Evolutionary conservation across 2,329 filamentous ascomycete genomes (phyloP).

Genomic region (Colletotrichum sidae): DNA sequence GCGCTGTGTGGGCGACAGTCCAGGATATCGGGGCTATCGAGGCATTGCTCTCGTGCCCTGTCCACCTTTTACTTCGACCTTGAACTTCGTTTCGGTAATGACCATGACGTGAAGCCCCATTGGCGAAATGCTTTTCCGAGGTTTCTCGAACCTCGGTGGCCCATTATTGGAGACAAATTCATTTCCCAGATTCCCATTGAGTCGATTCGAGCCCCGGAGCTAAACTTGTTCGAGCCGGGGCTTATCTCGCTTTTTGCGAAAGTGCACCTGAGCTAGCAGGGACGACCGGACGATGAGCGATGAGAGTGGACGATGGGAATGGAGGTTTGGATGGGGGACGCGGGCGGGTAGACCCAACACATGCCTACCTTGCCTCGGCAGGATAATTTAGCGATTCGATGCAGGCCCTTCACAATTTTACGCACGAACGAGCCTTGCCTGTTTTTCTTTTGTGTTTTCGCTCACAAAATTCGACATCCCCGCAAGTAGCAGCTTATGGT

Average conservation of each 20-base stretch:
- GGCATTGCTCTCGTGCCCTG: background rate
- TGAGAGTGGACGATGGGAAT: background rate
- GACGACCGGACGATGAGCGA: background rate
- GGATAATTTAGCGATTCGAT: slow-evolving; percentile 18
- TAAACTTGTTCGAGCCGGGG: slow-evolving; percentile 5
- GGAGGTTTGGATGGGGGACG: background rate
- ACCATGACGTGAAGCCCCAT: slow-evolving; percentile 27
- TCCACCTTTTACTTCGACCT: slow-evolving; percentile 12
- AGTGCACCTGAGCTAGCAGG: too few relatives aligned
- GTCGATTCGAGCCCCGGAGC: background rate
- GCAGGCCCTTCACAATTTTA: slow-evolving; percentile 4
- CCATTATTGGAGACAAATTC: slow-evolving; percentile 16
- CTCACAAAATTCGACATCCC: too few relatives aligned
- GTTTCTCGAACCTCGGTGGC: slow-evolving; percentile 3
- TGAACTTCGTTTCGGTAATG: slow-evolving; percentile 18
- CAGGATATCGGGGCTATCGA: slow-evolving; percentile 1
- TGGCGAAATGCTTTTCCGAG: slow-evolving; percentile 19
- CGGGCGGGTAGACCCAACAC: slow-evolving; percentile 16
- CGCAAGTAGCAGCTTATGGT: too few relatives aligned
- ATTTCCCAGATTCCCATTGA: slow-evolving; percentile 16
- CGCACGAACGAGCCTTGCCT: background rate
- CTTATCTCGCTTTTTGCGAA: slow-evolving; percentile 19
- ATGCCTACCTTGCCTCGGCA: slow-evolving; percentile 25
- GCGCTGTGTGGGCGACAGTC: too few relatives aligned
- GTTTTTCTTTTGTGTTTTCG: background rate